A percentile compares a stretch with the other conserved stretches of the same genome.
These are phyloP conservation scores for Paramecium sexaurelia DNA, from an alignment of 73 alveolate species.

Conservation along the genomic window DNA sequence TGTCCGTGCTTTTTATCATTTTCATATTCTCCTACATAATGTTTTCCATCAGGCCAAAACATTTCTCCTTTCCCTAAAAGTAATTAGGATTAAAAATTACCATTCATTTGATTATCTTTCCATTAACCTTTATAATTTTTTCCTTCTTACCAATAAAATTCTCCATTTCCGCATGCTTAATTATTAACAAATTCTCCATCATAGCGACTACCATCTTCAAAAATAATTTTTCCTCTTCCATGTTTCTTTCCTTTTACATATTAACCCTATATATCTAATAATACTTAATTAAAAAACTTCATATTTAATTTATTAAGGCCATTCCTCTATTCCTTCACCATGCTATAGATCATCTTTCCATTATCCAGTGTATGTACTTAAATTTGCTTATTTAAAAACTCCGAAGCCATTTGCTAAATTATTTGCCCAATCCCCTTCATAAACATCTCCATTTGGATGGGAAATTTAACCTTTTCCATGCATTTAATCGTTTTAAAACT, in stretches of 20 bases:
- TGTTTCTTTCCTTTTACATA: conserved; percentile 73
- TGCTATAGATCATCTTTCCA: conserved; percentile 45
- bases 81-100: not conserved
- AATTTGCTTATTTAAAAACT: conserved; percentile 66
- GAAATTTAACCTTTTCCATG: conserved; percentile 77
- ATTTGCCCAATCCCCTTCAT: conserved; percentile 83
- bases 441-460: conserved; percentile 72
- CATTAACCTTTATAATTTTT: conserved; percentile 72
- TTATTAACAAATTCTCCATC: conserved; percentile 63
- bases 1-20: conserved; percentile 83
- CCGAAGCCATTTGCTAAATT: conserved; percentile 78
- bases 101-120: conserved; percentile 73
- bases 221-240: conserved; percentile 73
- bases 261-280: conserved; percentile 66
- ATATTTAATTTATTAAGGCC: conserved; percentile 61
- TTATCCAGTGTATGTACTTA: conserved; percentile 68
- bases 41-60: conserved; percentile 75
- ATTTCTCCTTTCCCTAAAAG: conserved; percentile 69
- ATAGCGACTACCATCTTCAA: conserved; percentile 66
- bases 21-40: conserved; percentile 79
- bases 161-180: conserved; percentile 63
- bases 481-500: conserved; percentile 67
- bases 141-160: conserved; percentile 55
- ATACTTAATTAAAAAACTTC: not conserved
- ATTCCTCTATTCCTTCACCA: conserved; percentile 62